A percentile compares a stretch with the other conserved stretches of the same genome.
Evolutionary conservation across 441 rosid species (phyloP).

Genomic region (Adansonia grandidieri): DNA sequence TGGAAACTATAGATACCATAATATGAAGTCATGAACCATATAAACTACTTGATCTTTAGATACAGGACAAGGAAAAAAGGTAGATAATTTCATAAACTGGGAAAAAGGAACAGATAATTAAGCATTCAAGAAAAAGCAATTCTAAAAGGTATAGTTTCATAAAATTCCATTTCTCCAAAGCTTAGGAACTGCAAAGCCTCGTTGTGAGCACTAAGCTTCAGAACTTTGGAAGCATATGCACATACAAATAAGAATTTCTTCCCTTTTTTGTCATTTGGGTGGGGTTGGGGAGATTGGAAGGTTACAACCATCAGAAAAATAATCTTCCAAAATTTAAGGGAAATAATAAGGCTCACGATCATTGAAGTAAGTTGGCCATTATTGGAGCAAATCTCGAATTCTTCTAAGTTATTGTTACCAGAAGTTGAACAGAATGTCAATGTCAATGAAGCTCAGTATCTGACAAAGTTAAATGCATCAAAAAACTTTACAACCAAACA

Average conservation of each 20-base stretch:
- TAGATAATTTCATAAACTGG: background rate
- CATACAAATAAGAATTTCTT: background rate
- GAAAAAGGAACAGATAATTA: background rate
- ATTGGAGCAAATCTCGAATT: background rate
- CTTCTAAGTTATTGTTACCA: background rate
- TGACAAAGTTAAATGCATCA: slow-evolving; percentile 10
- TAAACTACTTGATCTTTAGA: background rate
- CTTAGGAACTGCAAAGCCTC: background rate
- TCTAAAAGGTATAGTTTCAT: slow-evolving; percentile 8
- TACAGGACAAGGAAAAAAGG: background rate
- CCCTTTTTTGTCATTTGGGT: background rate
- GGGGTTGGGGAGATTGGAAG: background rate
- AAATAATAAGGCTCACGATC: background rate
- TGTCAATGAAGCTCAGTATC: background rate
- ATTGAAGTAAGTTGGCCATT: background rate
- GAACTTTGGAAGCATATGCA: background rate
- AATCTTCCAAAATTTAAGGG: slow-evolving; percentile 1
- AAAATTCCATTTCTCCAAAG: background rate
- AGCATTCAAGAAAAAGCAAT: slow-evolving; percentile 11
- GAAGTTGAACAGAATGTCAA: background rate
- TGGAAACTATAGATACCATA: background rate
- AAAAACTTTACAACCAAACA: slow-evolving; percentile 7
- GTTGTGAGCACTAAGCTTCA: background rate
- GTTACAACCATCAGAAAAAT: background rate
- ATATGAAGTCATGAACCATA: background rate